phyloP scores from a whole-genome alignment of 1,284 basidiomycete genomes.

The Wolfiporia cocos region DNA sequence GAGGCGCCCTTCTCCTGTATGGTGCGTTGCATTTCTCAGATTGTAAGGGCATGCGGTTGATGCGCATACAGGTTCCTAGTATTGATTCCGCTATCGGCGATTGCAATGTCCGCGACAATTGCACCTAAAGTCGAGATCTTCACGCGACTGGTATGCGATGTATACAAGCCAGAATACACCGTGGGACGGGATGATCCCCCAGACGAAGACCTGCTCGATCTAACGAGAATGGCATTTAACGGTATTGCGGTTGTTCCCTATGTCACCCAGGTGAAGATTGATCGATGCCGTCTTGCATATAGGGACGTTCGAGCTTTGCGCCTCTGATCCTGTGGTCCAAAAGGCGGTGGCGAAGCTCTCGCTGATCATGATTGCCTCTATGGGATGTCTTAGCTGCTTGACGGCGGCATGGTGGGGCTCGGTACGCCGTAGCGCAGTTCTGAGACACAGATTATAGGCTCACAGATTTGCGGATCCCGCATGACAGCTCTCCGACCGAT shows the following conservation, averaged over 20 bases:
- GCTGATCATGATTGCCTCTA: constrained; percentile 56
- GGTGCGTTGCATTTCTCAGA: constrained; percentile 36
- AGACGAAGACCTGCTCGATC: neutral
- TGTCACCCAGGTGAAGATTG: no score
- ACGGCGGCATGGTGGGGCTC: constrained; percentile 86
- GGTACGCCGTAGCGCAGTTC: no score
- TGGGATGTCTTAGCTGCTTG: constrained; percentile 67
- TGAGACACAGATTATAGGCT: no score
- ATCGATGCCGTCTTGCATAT: no score
- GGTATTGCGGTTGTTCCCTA: no score
- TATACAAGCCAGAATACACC: constrained; percentile 19
- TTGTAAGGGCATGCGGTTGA: neutral
- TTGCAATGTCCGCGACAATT: constrained; percentile 46
- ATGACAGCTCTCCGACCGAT: constrained; percentile 69
- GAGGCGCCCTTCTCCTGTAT: constrained; percentile 60
- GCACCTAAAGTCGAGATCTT: constrained; percentile 57
- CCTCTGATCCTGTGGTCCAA: constrained; percentile 66
- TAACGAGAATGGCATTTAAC: no score
- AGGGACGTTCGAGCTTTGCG: constrained; percentile 39
- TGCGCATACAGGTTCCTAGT: constrained; percentile 43
- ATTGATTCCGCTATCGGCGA: constrained; percentile 43
- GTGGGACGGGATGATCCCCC: neutral
- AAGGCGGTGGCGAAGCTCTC: constrained; percentile 56
- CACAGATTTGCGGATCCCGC: neutral
- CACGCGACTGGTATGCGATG: constrained; percentile 26